A percentile compares a stretch with the other conserved stretches of the same genome.
Evolutionary conservation across 257 asterid genomes (phyloP).

Genomic region (Salvia splendens): DNA sequence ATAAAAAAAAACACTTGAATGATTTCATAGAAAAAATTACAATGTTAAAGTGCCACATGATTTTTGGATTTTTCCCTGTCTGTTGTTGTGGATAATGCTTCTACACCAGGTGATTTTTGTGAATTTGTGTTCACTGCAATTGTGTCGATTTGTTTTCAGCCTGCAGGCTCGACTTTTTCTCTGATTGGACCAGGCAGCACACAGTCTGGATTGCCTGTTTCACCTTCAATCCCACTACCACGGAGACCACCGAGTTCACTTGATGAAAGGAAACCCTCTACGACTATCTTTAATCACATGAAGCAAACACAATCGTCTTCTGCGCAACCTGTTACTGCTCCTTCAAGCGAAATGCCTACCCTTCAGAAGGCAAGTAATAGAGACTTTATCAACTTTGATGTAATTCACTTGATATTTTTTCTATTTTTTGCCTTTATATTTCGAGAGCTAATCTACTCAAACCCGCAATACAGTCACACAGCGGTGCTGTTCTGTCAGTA

Average conservation of each 20-base stretch:
- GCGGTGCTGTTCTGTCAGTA: constrained; percentile 44
- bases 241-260: constrained; percentile 57
- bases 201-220: constrained; percentile 52
- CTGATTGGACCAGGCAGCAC: constrained; percentile 54
- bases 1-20: neutral
- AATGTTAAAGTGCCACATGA: neutral
- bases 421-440: neutral
- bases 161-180: constrained; percentile 49
- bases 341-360: constrained; percentile 54
- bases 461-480: constrained; percentile 56
- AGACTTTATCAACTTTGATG: neutral
- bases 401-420: constrained; percentile 10
- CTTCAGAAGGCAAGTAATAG: constrained; percentile 70
- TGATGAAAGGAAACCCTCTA: constrained; percentile 73
- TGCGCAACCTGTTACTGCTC: constrained; percentile 49
- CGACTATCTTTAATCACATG: constrained; percentile 46
- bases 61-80: neutral
- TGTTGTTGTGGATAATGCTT: constrained; percentile 20
- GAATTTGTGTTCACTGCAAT: constrained; percentile 12
- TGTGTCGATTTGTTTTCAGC: constrained; percentile 37
- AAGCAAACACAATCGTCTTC: constrained; percentile 63
- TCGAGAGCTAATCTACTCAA: constrained; percentile 30
- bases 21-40: constrained; percentile 12
- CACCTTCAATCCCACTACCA: constrained; percentile 58
- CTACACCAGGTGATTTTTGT: neutral